phyloP scores from a whole-genome alignment of 2,329 filamentous ascomycete species.

The Xylaria sp. region DNA sequence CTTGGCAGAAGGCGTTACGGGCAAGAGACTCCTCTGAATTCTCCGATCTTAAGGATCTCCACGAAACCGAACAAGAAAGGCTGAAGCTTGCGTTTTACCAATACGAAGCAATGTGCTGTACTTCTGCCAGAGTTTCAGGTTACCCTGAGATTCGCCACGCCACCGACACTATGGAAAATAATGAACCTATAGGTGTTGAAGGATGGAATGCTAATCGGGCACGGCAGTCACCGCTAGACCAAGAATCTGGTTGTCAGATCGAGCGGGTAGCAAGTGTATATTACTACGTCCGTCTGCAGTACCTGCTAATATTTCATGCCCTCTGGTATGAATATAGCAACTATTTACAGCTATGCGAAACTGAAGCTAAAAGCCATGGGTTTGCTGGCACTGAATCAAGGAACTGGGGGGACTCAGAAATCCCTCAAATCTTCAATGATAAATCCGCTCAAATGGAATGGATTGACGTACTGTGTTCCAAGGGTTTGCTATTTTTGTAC shows the following conservation, averaged over 20 bases:
- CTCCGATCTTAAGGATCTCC: neutral
- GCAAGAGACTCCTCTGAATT: neutral
- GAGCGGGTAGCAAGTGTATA: slow-evolving; percentile 8
- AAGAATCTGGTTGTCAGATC: neutral
- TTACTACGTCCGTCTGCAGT: slow-evolving; percentile 10
- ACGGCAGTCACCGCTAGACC: neutral
- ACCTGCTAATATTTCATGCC: neutral
- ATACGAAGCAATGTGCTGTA: slow-evolving; percentile 8
- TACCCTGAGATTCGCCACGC: slow-evolving; percentile 10
- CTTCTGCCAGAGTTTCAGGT: neutral
- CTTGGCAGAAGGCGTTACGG: neutral
- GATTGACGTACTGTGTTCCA: slow-evolving; percentile 10
- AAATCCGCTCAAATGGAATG: neutral
- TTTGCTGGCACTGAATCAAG: too few species aligned
- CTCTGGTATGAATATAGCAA: neutral
- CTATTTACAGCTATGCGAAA: neutral
- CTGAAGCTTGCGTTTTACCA: slow-evolving; percentile 9
- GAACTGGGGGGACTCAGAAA: neutral
- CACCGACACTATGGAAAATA: neutral
- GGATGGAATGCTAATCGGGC: neutral
- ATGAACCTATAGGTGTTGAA: neutral
- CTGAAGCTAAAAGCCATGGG: neutral
- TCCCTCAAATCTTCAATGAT: neutral
- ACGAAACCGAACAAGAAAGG: slow-evolving; percentile 5
- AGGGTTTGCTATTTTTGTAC: neutral